phyloP scores from a whole-genome alignment of 2,329 filamentous ascomycete species.

The Elsinoe fawcettii region DNA sequence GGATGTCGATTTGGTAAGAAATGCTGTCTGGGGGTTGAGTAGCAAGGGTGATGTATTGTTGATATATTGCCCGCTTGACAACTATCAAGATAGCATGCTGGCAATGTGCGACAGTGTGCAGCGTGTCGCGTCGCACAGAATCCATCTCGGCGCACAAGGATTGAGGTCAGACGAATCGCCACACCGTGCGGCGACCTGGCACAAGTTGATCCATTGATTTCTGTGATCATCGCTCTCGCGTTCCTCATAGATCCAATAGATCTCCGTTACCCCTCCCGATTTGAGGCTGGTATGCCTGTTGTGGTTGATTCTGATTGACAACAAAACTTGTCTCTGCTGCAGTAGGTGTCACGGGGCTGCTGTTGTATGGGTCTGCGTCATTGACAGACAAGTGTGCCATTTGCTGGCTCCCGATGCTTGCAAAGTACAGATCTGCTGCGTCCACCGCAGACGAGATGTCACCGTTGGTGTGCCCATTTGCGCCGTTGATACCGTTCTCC shows the following conservation, averaged over 20 bases:
- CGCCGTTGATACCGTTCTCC: conserved; percentile 15
- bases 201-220: neutral
- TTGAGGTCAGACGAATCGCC: neutral
- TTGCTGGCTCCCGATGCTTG: conserved; percentile 63
- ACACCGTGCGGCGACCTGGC: neutral
- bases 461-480: conserved; percentile 25
- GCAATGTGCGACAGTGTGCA: neutral
- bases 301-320: conserved; percentile 72
- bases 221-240: neutral
- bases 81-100: neutral
- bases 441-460: conserved; percentile 65
- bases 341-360: conserved; percentile 20
- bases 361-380: conserved; percentile 44
- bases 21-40: neutral
- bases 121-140: neutral
- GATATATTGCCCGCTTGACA: neutral
- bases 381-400: conserved; percentile 64
- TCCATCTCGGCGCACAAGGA: neutral
- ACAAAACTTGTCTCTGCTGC: conserved; percentile 50
- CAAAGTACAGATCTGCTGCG: conserved; percentile 86
- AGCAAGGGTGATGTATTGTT: neutral
- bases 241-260: conserved; percentile 28
- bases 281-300: conserved; percentile 69
- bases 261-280: conserved; percentile 37
- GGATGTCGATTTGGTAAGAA: neutral